Evolutionary conservation across 148 eudicot species (phyloP).

Genomic region (Heliosperma pusillum): DNA sequence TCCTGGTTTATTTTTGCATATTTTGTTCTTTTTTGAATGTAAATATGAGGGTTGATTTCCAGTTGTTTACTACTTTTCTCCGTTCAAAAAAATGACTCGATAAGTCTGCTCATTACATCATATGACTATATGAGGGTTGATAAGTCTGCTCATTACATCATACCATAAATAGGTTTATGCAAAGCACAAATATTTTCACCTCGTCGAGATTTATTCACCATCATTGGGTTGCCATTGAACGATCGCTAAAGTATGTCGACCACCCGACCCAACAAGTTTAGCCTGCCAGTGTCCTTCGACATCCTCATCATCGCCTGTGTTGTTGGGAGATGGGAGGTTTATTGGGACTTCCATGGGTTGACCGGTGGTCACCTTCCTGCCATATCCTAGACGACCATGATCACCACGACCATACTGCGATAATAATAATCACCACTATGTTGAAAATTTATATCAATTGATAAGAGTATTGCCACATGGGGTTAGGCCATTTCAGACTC

Average conservation of each 20-base stretch:
- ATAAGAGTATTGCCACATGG: too few species aligned
- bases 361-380: conserved; percentile 79
- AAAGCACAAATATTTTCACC: neutral
- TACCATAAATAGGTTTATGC: conserved; percentile 3
- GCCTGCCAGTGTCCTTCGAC: conserved; percentile 68
- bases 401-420: conserved; percentile 93
- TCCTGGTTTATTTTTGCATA: too few species aligned
- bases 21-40: too few species aligned
- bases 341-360: conserved; percentile 89
- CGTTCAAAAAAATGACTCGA: conserved; percentile 24
- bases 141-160: too few species aligned
- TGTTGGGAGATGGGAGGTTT: conserved; percentile 57
- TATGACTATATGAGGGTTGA: neutral
- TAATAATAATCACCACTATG: neutral
- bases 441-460: neutral
- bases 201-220: conserved; percentile 17
- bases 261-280: conserved; percentile 85
- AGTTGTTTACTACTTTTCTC: too few species aligned
- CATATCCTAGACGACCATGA: conserved; percentile 96
- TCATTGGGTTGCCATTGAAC: conserved; percentile 55
- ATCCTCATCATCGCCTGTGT: conserved; percentile 29
- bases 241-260: conserved; percentile 84
- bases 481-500: neutral
- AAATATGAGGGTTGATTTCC: too few species aligned
- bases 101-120: neutral